Evolutionary conservation across 306 rosid genomes (phyloP), one percentile per base, ranked within the genome.

Genomic region (Quercus agrifolia): DNA sequence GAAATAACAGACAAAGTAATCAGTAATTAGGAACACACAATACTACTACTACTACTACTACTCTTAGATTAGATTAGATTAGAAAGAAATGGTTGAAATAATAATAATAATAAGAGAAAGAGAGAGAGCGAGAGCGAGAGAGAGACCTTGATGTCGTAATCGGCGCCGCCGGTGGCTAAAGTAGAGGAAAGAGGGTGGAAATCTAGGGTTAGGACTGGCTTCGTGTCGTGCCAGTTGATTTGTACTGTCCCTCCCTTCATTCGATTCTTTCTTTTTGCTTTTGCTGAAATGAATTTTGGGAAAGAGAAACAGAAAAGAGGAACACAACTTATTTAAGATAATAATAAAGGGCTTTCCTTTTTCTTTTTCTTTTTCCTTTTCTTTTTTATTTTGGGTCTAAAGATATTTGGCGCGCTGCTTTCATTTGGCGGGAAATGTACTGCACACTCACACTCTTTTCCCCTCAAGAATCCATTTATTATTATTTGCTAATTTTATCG

Each of bases 121-220:
- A 5, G 28, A 51, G 41, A 46, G 18, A 8, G 19, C 44, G 23
- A 62, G 64, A n/a, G n/a, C 12, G 52, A 72, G 56, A 1, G 67
- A 5, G 61, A 30, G 46, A 93, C 98, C 99, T 95, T 92, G 89
- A 95, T 93, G 83, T 90, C 99, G 85, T 84, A 93, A 85, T 95
- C 99, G 77, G 99, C 98, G 83, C 99, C 99, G 74, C 91, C 99
- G 54, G 99, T 93, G 78, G 99, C 99, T 21, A 95, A 92, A 63
- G 88, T 88, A 79, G 87, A 71, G 49, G 97, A 85, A 79, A 75
- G 77, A 7, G 97, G 96, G 73, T 93, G 94, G 76, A 93, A 92
- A 78, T 95, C 99, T 18, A 93, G 92, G 85, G 97, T 84, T 68
- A 95, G 83, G 15, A 93, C 90, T 5, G 98, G 97, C 81, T 92